phyloP scores from a whole-genome alignment of 164 flowering plant genomes.

The Nelumbo lutea region DNA sequence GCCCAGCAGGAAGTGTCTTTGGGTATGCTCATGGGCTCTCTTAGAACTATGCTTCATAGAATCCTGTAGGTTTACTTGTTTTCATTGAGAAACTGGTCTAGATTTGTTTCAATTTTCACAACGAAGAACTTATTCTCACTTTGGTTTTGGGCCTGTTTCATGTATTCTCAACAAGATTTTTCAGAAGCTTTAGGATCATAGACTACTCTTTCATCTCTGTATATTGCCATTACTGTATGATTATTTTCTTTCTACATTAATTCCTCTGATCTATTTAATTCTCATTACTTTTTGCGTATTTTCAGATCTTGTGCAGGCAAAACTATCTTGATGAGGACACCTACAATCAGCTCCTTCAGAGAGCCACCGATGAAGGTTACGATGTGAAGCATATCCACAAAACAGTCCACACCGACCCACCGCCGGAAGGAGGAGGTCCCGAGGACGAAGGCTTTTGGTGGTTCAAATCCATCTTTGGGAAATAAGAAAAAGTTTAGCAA shows the following conservation, averaged over 20 bases:
- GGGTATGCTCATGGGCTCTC: constrained; percentile 36
- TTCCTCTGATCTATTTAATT: not conserved
- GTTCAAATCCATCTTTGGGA: constrained; percentile 81
- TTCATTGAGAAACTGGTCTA: no score
- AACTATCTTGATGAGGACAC: constrained; percentile 61
- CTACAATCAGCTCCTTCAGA: constrained; percentile 63
- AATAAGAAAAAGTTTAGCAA: constrained; percentile 18
- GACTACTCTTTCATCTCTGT: no score
- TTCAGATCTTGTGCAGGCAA: constrained; percentile 72
- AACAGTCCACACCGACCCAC: constrained; percentile 77
- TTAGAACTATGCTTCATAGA: no score
- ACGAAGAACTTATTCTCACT: no score
- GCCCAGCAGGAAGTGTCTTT: constrained; percentile 49
- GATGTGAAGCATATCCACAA: constrained; percentile 80
- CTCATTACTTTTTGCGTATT: not conserved
- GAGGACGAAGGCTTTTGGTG: constrained; percentile 89
- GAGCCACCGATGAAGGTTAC: constrained; percentile 78
- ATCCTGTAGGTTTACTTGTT: no score
- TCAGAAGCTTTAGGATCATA: no score
- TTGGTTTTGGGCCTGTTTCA: no score
- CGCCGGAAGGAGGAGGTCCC: constrained; percentile 60
- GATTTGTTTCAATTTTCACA: no score
- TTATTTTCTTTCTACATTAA: no score
- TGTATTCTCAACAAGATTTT: no score
- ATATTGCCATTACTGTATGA: no score